Conservation (phyloP, 352 stramenopile genomes). For the Phytophthora europaea region DNA sequence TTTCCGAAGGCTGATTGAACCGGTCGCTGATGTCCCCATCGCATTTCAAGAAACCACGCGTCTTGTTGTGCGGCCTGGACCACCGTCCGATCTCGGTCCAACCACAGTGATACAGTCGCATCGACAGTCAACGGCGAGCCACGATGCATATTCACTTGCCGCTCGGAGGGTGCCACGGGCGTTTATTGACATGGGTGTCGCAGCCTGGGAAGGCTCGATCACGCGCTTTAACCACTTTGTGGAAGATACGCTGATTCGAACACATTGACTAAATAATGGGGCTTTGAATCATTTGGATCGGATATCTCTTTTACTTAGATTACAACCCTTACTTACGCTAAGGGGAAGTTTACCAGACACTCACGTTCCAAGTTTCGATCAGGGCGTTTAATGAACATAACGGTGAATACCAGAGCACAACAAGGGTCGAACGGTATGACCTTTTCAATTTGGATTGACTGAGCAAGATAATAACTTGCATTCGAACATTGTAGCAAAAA, state of each 20-base stretch:
- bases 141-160: slow-evolving; percentile 23
- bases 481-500: not conserved
- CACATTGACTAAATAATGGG: slow-evolving; percentile 2
- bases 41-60: slow-evolving; percentile 33
- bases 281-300: no score
- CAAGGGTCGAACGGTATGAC: no score
- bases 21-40: slow-evolving; percentile 20
- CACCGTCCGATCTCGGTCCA: slow-evolving; percentile 16
- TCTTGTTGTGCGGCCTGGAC: slow-evolving; percentile 21
- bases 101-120: slow-evolving; percentile 32
- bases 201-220: slow-evolving; percentile 34
- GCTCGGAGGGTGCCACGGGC: slow-evolving; percentile 15
- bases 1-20: slow-evolving; percentile 31
- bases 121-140: slow-evolving; percentile 28
- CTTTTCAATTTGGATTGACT: not conserved
- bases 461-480: not conserved
- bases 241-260: slow-evolving; percentile 29
- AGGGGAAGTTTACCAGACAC: no score
- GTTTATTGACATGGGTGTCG: slow-evolving; percentile 39
- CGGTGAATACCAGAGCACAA: no score
- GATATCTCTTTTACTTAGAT: not conserved
- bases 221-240: slow-evolving; percentile 38
- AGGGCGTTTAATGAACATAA: no score
- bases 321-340: no score
- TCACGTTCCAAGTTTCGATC: no score